These are phyloP conservation scores for Monilinia aucupariae DNA, from an alignment of 2,329 filamentous ascomycete species.

Conservation along the genomic window DNA sequence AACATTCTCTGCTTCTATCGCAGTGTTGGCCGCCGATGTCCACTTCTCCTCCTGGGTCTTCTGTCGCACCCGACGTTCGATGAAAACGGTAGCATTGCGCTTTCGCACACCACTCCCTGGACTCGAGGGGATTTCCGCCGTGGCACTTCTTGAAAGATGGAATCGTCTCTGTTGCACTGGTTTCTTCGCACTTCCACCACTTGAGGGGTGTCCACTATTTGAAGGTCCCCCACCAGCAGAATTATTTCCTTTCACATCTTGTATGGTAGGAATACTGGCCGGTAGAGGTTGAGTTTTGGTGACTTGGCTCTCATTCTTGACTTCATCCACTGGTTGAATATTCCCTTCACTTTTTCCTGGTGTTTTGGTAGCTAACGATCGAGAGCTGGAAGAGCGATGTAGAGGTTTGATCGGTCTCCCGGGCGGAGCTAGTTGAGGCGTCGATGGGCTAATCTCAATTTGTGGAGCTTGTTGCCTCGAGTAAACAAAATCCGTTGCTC, in stretches of 20 bases:
- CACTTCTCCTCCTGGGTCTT: slow-evolving; percentile 11
- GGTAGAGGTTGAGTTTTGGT: neutral
- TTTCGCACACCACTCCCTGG: slow-evolving; percentile 17
- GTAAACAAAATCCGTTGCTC: slow-evolving; percentile 30
- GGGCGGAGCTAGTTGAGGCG: slow-evolving; percentile 14
- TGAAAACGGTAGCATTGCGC: slow-evolving; percentile 46
- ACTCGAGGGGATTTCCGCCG: neutral
- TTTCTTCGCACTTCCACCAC: neutral
- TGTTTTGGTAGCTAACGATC: slow-evolving; percentile 3
- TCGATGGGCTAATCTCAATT: slow-evolving; percentile 2
- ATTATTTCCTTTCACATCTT: neutral
- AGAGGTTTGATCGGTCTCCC: slow-evolving; percentile 25
- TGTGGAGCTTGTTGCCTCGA: slow-evolving; percentile 25
- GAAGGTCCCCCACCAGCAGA: neutral
- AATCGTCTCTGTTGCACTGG: slow-evolving; percentile 44
- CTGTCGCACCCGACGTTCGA: slow-evolving; percentile 45
- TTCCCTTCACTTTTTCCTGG: neutral
- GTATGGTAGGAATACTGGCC: neutral
- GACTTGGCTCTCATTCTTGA: neutral
- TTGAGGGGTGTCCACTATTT: neutral
- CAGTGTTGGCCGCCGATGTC: neutral
- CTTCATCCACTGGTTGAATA: neutral
- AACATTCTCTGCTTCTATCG: neutral
- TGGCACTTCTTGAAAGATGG: slow-evolving; percentile 48
- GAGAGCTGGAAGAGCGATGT: slow-evolving; percentile 20